These are phyloP conservation scores for Eruca vesicaria DNA, from an alignment of 441 rosid genomes.

Conservation along the genomic window DNA sequence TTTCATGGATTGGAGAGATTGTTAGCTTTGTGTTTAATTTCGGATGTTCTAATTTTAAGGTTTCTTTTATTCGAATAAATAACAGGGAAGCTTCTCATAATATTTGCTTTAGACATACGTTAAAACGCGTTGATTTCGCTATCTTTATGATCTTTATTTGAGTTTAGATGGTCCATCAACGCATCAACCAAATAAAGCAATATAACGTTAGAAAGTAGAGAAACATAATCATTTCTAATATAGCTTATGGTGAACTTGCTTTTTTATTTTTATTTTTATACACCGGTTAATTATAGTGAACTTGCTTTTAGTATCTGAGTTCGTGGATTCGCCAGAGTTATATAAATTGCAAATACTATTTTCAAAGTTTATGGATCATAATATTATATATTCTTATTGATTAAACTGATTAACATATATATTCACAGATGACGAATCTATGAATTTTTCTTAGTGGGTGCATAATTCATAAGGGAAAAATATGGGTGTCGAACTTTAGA, in stretches of 20 bases:
- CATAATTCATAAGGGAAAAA: no score
- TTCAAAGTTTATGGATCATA: no score
- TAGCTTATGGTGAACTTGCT: not conserved
- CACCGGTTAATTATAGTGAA: no score
- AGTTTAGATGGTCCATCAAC: conserved; percentile 4
- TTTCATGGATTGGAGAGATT: conserved; percentile 4
- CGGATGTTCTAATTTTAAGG: conserved; percentile 1
- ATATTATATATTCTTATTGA: no score
- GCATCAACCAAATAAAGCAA: not conserved
- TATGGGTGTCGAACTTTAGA: no score
- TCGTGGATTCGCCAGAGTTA: no score
- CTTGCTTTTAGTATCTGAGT: not conserved
- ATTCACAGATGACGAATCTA: no score
- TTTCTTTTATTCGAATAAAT: not conserved
- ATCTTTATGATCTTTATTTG: not conserved
- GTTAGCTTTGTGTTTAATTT: conserved; percentile 15
- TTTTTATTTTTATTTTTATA: no score
- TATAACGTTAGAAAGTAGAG: not conserved
- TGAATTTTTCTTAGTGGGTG: no score
- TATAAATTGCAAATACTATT: no score
- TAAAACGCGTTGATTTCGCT: not conserved
- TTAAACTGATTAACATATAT: no score
- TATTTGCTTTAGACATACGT: conserved; percentile 4
- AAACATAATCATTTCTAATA: not conserved
- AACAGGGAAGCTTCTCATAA: not conserved